phyloP scores from a whole-genome alignment of 805 yeast species.

The Alloascoidea hylecoeti region DNA sequence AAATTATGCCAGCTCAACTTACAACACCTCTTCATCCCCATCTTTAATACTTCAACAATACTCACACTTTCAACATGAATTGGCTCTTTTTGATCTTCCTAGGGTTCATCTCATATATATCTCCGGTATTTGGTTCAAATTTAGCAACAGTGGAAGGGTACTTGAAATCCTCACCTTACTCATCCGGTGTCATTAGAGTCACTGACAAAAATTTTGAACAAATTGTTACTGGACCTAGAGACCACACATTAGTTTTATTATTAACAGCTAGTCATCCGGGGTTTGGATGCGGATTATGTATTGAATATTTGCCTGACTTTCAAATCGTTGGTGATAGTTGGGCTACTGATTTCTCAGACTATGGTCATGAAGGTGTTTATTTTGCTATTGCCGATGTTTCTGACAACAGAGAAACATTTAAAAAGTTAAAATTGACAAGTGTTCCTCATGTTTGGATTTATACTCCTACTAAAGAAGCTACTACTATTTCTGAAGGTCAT shows the following conservation, averaged over 20 bases:
- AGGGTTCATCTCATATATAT: too few species aligned
- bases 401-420: conserved; percentile 38
- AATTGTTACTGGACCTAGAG: conserved; percentile 49
- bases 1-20: too few species aligned
- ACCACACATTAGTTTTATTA: conserved; percentile 48
- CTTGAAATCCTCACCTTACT: conserved; percentile 5
- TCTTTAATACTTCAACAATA: too few species aligned
- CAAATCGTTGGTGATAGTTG: conserved; percentile 50
- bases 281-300: conserved; percentile 68
- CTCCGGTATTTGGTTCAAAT: too few species aligned
- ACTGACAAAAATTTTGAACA: conserved; percentile 47
- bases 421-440: conserved; percentile 36
- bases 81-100: too few species aligned
- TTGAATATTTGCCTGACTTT: conserved; percentile 52
- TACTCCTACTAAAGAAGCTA: conserved; percentile 29
- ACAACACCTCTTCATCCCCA: too few species aligned
- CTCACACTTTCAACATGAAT: too few species aligned
- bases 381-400: conserved; percentile 67
- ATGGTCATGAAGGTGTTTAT: conserved; percentile 34
- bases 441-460: conserved; percentile 70
- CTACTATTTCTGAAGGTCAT: conserved; percentile 16
- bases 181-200: conserved; percentile 26
- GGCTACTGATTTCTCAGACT: conserved; percentile 37
- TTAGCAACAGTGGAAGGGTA: not conserved
- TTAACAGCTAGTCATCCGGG: conserved; percentile 64